Evolutionary conservation across 2,329 filamentous ascomycete species (phyloP).

Genomic region (Xylariaceae sp.): DNA sequence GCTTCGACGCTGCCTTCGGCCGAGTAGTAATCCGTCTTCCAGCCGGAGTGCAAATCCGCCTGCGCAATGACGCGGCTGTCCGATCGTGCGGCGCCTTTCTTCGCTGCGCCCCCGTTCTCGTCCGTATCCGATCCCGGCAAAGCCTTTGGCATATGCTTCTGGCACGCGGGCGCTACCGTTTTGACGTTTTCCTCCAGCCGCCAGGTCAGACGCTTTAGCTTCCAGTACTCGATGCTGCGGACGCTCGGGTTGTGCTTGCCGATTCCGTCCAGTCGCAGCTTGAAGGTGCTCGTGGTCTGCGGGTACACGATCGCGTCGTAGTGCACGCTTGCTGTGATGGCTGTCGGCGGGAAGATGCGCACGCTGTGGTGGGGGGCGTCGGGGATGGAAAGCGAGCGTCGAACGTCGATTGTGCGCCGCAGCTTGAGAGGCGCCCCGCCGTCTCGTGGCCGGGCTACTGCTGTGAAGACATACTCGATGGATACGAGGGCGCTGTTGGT

Average conservation of each 20-base stretch:
- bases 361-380: slow-evolving; percentile 83
- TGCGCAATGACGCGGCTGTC: slow-evolving; percentile 74
- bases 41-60: slow-evolving; percentile 78
- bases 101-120: slow-evolving; percentile 23
- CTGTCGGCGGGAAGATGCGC: slow-evolving; percentile 93
- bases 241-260: slow-evolving; percentile 64
- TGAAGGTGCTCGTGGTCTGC: slow-evolving; percentile 73
- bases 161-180: slow-evolving; percentile 73
- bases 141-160: slow-evolving; percentile 61
- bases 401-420: slow-evolving; percentile 65
- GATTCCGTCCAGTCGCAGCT: slow-evolving; percentile 81
- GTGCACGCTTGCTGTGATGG: slow-evolving; percentile 80
- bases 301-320: slow-evolving; percentile 82
- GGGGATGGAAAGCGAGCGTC: slow-evolving; percentile 69
- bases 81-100: slow-evolving; percentile 68
- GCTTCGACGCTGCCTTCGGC: slow-evolving; percentile 63
- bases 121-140: slow-evolving; percentile 34
- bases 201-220: slow-evolving; percentile 88
- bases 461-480: slow-evolving; percentile 75
- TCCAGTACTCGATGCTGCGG: slow-evolving; percentile 76
- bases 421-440: slow-evolving; percentile 59
- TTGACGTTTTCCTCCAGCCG: slow-evolving; percentile 83
- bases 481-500: slow-evolving; percentile 68
- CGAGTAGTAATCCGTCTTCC: slow-evolving; percentile 69
- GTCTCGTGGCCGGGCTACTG: slow-evolving; percentile 58